Base-by-base conservation (phyloP, 2,329 filamentous ascomycete species). In the Calonectria pauciramosa region DNA sequence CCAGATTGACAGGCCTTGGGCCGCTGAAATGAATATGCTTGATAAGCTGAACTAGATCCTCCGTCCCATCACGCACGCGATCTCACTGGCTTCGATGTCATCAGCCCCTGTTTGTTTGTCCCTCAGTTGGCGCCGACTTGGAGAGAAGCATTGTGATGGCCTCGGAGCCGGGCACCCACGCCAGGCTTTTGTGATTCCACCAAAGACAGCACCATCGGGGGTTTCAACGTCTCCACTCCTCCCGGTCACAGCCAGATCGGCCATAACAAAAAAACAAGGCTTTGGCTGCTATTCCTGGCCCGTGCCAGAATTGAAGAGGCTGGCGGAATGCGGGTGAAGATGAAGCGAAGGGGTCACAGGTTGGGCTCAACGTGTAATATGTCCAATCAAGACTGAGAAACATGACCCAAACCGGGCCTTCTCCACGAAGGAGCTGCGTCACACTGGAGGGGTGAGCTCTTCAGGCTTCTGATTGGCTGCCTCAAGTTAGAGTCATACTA, bases 401-500 rank as follows among this genome's bases (percentile, higher is more conserved):
- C 78, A 72, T 68, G 75, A 44, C 76, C 82, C 79, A 83, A 82
- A 82, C 76, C 75, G 73, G 73, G 7, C 44, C 77, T 63, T 63
- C 66, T 60, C 71, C 64, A 65, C 54, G 70, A 68, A 74, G 68
- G 59, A 66, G 49, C 74, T 79, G 77, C 72, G 70, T 78, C 77
- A 80, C 80, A 81, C 81, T 76, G 75, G 79, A 74, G 77, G 76
- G 78, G 77, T 78, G 52, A 79, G 81, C 75, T 80, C 79, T 23
- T 81, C 80, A 79, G 69, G 75, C 66, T n/a, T 60, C 38, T 84
- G 80, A 85, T 86, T 86, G 84, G 85, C 41, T 69, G 63, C 74
- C 71, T 76, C 74, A 76, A 78, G 64, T 79, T 80, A 75, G 79
- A 80, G 79, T 81, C 82, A 82, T 81, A 78, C 83, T 83, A 82